These are phyloP conservation scores for Chlamydomonas asymmetrica DNA, from an alignment of 139 green algal species.

Conservation along the genomic window DNA sequence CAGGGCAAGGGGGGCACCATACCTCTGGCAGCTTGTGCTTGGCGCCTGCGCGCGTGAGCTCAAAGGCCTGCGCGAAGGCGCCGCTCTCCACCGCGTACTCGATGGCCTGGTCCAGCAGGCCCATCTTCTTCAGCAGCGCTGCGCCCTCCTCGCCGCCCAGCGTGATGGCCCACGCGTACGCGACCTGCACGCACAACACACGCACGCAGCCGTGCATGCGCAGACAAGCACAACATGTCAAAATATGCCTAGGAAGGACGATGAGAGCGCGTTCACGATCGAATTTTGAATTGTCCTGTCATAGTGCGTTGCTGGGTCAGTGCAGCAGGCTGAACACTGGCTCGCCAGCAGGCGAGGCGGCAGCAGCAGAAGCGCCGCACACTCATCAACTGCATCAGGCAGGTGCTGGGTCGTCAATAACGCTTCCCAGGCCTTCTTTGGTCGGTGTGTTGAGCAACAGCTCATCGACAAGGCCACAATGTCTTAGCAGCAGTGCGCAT, in stretches of 20 bases:
- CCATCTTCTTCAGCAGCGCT: slow-evolving; percentile 64
- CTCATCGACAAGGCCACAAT: background rate
- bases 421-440: background rate
- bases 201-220: no score
- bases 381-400: no score
- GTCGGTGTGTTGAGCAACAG: background rate
- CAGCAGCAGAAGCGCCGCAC: no score
- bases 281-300: no score
- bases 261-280: no score
- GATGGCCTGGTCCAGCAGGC: slow-evolving; percentile 68
- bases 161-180: slow-evolving; percentile 75
- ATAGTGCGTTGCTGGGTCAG: no score
- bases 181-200: slow-evolving; percentile 56
- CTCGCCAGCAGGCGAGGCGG: no score
- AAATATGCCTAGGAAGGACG: no score
- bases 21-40: slow-evolving; percentile 73
- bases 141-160: slow-evolving; percentile 73
- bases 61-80: slow-evolving; percentile 74
- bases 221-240: no score
- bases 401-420: no score
- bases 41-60: slow-evolving; percentile 50
- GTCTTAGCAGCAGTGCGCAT: background rate
- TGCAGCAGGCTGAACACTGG: no score
- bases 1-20: no score
- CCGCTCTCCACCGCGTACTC: slow-evolving; percentile 73